Evolutionary conservation across 352 stramenopile species (phyloP), one percentile per base, ranked within the genome.

Genomic region (Pythium rishiriense): DNA sequence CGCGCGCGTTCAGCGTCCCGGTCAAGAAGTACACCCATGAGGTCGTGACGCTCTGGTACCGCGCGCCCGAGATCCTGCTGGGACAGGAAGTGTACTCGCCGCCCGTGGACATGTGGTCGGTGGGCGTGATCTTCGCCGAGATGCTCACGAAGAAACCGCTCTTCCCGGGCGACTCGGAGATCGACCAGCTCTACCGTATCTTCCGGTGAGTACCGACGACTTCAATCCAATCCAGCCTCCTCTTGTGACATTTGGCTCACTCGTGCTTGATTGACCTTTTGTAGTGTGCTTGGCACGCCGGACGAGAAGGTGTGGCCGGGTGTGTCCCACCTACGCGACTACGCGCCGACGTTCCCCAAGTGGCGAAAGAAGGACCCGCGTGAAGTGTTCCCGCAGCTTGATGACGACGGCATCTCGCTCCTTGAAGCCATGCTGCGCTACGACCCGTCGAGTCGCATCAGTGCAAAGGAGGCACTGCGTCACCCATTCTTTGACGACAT

Each of bases 21-120:
- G 97, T 99, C 46, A 95, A 98, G 29, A 97, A 97, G 46, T 95
- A 99, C 66, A 99, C 97, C 22, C 97, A 99, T 68, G 97, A 99
- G 70, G 86, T 99, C 33, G 97, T 99, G 8, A 99, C 97, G 45
- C 85, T 99, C 10, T 99, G 97, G 97, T 99, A 99, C 75, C 91
- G 97, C 14, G 93, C 97, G 24, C 97, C 97, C 0, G 97, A 99
- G 81, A 99, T 99, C 64, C 72, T 99, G 37, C 83, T 99, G 0
- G 97, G 97, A 9, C 77, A 98, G 42, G 81, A 93, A 48, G 63
- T 90, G n/a, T 96, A 96, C 77, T 91, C 82, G 9, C 83, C 87
- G 15, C 82, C 87, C 8, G 84, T 96, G n/a, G 87, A 96, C 58
- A 90, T 93, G 45, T 96, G 87, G 87, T 92, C 83, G 3, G 82